Evolutionary conservation across 176 grass and related monocot species (phyloP), one percentile per base, ranked within the genome.

Genomic region (Ampelocalamus luodianensis): DNA sequence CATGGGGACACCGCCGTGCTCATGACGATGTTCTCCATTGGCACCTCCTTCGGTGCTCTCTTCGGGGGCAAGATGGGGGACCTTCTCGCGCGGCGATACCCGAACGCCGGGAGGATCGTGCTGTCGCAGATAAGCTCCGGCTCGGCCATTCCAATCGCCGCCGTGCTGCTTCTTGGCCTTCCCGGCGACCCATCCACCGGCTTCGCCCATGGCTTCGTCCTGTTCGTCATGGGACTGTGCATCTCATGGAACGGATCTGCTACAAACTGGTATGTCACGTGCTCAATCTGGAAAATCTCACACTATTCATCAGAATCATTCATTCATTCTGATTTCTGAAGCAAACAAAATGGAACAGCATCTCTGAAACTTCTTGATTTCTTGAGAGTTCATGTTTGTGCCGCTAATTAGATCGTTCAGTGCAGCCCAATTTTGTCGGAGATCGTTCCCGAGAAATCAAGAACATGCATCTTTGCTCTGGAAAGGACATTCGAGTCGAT

Each of bases 341-440:
- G 17, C 51, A 54, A 54, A 54, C 6, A 16, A 54, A 54, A 54
- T 20, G 9, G 42, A 43, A 43, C 9, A 43, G 42, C 9, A 20
- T 12, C 51, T 56, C 45, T 75, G 3, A 17, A 72, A 72, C 1
- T 7, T 73, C 14, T 18, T 8, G 27, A 64, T 29, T 32, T 42
- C 49, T 24, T 60, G 22, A 11, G 56, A 59, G 56, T 24, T 24
- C 56, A 60, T 60, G 56, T 10, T 10, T 24, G 56, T 4, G 22
- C 22, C 56, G n/a, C n/a, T 60, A 23, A 24, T 23, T 4, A 20
- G n/a, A 60, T 60, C 56, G 9, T 60, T 60, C 10, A 10, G 40
- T 74, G 64, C 76, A 93, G 91, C 22, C 91, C 88, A 59, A 93
- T 93, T 12, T 90, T 93, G 73, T 85, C 88, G 5, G 91, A 93